Percentiles rank a stretch among this genome's conserved stretches.
Evolutionary conservation across 345 rosid species (phyloP).

Genomic region (Eutrema heterophyllum): DNA sequence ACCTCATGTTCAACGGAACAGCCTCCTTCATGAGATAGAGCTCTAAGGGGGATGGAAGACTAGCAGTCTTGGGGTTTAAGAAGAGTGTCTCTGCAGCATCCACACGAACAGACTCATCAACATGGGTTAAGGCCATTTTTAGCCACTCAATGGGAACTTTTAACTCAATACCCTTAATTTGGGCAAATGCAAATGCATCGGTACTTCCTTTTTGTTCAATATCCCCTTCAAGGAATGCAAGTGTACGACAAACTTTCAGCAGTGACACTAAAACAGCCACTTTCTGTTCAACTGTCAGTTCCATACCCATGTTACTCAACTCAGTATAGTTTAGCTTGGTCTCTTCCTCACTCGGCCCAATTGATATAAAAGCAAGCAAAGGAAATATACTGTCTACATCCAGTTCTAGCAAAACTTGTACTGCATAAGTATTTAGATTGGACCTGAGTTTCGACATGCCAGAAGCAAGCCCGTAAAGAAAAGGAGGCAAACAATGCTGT

Average conservation of each 20-base stretch:
- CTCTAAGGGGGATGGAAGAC: constrained; percentile 86
- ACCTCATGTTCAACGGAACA: constrained; percentile 94
- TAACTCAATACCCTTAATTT: constrained; percentile 66
- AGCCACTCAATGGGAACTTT: constrained; percentile 80
- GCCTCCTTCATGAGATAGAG: constrained; percentile 71
- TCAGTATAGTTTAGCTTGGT: constrained; percentile 36
- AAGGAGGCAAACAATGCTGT: constrained; percentile 63
- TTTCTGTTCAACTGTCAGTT: constrained; percentile 60
- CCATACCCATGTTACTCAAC: constrained; percentile 34
- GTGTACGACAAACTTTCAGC: constrained; percentile 86
- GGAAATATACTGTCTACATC: constrained; percentile 88
- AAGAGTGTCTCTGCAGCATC: constrained; percentile 97
- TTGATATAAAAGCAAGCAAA: constrained; percentile 67
- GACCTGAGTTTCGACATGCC: constrained; percentile 90
- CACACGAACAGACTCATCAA: constrained; percentile 85
- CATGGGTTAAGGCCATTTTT: constrained; percentile 78
- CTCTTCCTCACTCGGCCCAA: constrained; percentile 46
- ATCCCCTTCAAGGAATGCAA: constrained; percentile 90
- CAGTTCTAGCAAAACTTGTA: constrained; percentile 75
- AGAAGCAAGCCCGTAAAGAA: constrained; percentile 78
- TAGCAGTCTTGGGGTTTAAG: constrained; percentile 80
- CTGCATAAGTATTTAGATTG: constrained; percentile 80
- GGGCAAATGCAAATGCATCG: constrained; percentile 46
- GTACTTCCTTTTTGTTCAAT: constrained; percentile 45
- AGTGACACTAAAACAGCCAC: constrained; percentile 78